A percentile compares a stretch with the other conserved stretches of the same genome.
phyloP scores from a whole-genome alignment of 2,329 filamentous ascomycete species.

The Neonectria ditissima region DNA sequence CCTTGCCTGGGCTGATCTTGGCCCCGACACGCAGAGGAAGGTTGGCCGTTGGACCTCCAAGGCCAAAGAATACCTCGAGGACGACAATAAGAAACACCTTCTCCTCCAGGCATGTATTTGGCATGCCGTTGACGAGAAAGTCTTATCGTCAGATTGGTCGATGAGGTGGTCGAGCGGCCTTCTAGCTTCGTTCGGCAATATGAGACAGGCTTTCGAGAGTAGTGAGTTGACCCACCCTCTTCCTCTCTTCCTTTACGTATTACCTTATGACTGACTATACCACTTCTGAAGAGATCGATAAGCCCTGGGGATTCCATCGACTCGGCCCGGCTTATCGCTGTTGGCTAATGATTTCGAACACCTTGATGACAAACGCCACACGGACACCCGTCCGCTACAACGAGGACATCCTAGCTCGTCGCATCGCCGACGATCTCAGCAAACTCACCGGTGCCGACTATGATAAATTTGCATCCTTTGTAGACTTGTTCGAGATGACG shows the following conservation, averaged over 20 bases:
- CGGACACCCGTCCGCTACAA: no score
- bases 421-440: background rate
- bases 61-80: background rate
- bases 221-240: background rate
- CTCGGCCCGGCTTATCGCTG: background rate
- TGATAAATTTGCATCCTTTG: no score
- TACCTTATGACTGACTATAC: background rate
- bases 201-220: background rate
- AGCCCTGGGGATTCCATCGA: background rate
- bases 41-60: background rate
- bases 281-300: background rate
- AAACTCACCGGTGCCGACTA: background rate
- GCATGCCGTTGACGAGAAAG: background rate
- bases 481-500: no score
- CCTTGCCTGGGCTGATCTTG: background rate
- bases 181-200: background rate
- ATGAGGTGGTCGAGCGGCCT: background rate
- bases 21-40: background rate
- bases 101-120: background rate
- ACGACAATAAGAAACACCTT: background rate
- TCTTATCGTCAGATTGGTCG: background rate
- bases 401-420: background rate
- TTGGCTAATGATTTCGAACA: background rate
- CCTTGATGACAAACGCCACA: background rate
- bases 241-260: no score